Base-by-base conservation (phyloP, 768 basidiomycete genomes). In the Boletus sp. region DNA sequence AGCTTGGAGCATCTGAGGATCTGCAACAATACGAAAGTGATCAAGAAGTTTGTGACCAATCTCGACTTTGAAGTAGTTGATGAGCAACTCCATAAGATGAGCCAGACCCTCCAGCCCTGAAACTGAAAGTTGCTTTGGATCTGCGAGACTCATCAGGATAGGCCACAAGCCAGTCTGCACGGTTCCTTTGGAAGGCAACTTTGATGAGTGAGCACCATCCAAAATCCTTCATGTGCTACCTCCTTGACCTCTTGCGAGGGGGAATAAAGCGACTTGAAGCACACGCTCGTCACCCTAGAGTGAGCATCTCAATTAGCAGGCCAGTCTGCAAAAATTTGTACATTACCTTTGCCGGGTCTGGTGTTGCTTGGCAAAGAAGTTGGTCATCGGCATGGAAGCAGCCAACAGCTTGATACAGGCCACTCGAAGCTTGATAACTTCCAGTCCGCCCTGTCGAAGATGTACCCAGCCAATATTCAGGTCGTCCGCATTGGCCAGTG, bases 191-290 rank as follows among this genome's bases (percentile, higher is more conserved):
- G 97, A 48, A 99, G 79, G 52, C 96, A 87, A 57, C 85, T 87
- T 70, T 98, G 95, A 65, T 94, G 89, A 5, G 84, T 84, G 37
- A 98, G 78, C 11, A 98, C 93, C 77, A 90, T 88, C 57, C 88
- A 82, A 39, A 98, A n/a, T n/a, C n/a, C n/a, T n/a, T n/a, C n/a
- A n/a, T n/a, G n/a, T n/a, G n/a, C n/a, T n/a, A n/a, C n/a, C 61
- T 94, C 88, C 69, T 98, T 98, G 60, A 99, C 90, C 65, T 97
- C 94, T 11, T 85, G 79, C 14, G 89, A 90, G 18, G 87, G 82
- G 7, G 95, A 95, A 73, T 99, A 99, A 35, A 99, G 82, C 11
- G 95, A 94, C 75, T 98, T 98, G 82, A 99, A 99, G 75, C 98
- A 98, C 20, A 98, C 91, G 36, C 90, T 81, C n/a, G 94, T 95